These are phyloP conservation scores for Caryopteris hybrid DNA, from an alignment of 305 asterid species.

Conservation along the genomic window DNA sequence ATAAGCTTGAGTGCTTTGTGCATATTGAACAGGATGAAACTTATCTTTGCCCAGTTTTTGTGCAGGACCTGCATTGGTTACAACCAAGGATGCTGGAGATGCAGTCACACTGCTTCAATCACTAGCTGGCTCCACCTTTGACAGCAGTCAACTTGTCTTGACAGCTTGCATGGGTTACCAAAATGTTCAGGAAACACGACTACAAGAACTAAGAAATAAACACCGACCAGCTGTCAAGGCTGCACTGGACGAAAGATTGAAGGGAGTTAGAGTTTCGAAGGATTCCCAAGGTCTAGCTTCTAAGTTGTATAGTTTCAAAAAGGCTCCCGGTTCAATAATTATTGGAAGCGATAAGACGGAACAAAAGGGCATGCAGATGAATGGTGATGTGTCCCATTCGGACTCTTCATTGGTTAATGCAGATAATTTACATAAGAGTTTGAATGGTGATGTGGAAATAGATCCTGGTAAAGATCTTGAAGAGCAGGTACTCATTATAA, in stretches of 20 bases:
- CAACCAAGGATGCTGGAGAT: conserved; percentile 94
- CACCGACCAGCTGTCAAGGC: conserved; percentile 83
- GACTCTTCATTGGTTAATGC: conserved; percentile 34
- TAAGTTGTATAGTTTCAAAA: conserved; percentile 62
- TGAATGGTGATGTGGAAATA: conserved; percentile 43
- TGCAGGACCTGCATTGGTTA: conserved; percentile 92
- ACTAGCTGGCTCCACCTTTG: conserved; percentile 88
- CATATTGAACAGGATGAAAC: conserved; percentile 16
- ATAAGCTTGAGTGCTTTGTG: not conserved
- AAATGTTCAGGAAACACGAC: conserved; percentile 60
- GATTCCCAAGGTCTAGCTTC: conserved; percentile 72
- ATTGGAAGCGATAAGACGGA: conserved; percentile 34
- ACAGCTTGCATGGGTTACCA: conserved; percentile 97
- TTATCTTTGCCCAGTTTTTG: conserved; percentile 35
- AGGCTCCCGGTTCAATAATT: conserved; percentile 45
- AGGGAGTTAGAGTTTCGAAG: conserved; percentile 56
- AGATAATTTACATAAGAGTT: too few relatives aligned
- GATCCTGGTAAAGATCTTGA: conserved; percentile 77
- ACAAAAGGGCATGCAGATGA: conserved; percentile 32
- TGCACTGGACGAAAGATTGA: conserved; percentile 72
- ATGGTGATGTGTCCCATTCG: conserved; percentile 41
- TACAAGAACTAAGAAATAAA: conserved; percentile 65
- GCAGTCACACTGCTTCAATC: conserved; percentile 89
- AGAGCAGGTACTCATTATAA: conserved; percentile 58
- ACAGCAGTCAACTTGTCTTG: conserved; percentile 92